phyloP scores from a whole-genome alignment of 2,329 filamentous ascomycete species.

The Neurospora sp. region DNA sequence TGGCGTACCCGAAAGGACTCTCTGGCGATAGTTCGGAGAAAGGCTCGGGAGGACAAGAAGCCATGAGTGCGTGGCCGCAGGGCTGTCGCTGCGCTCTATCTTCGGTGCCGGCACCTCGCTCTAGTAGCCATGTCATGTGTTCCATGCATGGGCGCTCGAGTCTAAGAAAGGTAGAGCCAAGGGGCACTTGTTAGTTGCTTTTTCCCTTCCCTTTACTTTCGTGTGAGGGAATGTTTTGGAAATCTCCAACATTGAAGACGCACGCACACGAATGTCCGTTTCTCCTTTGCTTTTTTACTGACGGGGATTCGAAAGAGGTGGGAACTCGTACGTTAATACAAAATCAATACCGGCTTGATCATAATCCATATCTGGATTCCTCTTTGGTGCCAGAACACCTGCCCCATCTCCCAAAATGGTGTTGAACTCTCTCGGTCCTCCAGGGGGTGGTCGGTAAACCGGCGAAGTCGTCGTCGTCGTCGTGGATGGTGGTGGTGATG shows the following conservation, averaged over 20 bases:
- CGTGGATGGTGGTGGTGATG: slow-evolving; percentile 30
- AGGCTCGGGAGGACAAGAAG: slow-evolving; percentile 69
- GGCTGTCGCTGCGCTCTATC: slow-evolving; percentile 49
- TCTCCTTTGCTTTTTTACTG: neutral
- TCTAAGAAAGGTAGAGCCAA: slow-evolving; percentile 38
- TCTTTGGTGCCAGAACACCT: slow-evolving; percentile 22
- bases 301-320: slow-evolving; percentile 31
- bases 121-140: slow-evolving; percentile 72
- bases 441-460: slow-evolving; percentile 21
- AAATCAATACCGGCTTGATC: slow-evolving; percentile 83
- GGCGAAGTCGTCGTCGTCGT: slow-evolving; percentile 10
- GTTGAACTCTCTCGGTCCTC: slow-evolving; percentile 15
- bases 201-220: slow-evolving; percentile 19
- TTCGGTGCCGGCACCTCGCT: slow-evolving; percentile 40
- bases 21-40: slow-evolving; percentile 39
- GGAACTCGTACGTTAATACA: slow-evolving; percentile 73
- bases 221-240: neutral
- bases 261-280: neutral
- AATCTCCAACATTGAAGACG: neutral
- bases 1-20: slow-evolving; percentile 41
- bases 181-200: slow-evolving; percentile 16
- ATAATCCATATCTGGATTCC: slow-evolving; percentile 49
- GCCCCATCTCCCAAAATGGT: slow-evolving; percentile 10
- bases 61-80: slow-evolving; percentile 90
- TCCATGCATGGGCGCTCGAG: slow-evolving; percentile 92